Base-by-base conservation (phyloP, 208 protist genomes). In the Leishmania tropica region DNA sequence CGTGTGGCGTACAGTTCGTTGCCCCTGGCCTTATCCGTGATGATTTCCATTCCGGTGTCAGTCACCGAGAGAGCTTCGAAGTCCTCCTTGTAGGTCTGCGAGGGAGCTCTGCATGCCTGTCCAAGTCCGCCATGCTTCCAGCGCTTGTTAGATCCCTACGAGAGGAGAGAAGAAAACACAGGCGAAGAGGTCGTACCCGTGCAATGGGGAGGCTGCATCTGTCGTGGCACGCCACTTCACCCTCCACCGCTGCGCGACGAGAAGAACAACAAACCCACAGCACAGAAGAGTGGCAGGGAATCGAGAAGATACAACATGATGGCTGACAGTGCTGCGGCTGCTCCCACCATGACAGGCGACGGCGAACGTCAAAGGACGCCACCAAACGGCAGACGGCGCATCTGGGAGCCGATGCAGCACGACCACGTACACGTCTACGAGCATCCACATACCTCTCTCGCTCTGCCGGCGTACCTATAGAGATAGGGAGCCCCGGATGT, bases 11-110 rank as follows among this genome's bases (percentile, higher is more conserved):
- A 91, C 48, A 96, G 83, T 3, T 91, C 91, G 78, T 95, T 95
- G 42, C 94, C 92, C 60, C 95, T 96, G 37, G 92, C 62, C 10
- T 82, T 75, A 64, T 96, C 85, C 0, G 89, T 92, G 45, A 83
- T 67, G 56, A 96, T 87, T 54, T 78, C 77, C 53, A 90, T 80
- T 15, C 75, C 84, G 21, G 85, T 89, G 5, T 87, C 91, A 3
- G 85, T 79, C 19, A 90, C 82, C 21, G 88, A 68, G 13, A 81
- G 11, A 10, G 81, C 56, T 74, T 93, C 94, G 75, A 87, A 94
- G 31, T 73, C 78, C 37, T 84, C 72, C 77, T 88, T 73, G 78
- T 94, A 93, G 21, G 74, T 92, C 89, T 91, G 94, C 37, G 67
- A 82, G 1, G 89, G 84, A 40, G 85, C 79, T 19, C 17, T 45